These are phyloP conservation scores for Simplicillium sp. DNA, from an alignment of 2,329 filamentous ascomycete species.

Conservation along the genomic window DNA sequence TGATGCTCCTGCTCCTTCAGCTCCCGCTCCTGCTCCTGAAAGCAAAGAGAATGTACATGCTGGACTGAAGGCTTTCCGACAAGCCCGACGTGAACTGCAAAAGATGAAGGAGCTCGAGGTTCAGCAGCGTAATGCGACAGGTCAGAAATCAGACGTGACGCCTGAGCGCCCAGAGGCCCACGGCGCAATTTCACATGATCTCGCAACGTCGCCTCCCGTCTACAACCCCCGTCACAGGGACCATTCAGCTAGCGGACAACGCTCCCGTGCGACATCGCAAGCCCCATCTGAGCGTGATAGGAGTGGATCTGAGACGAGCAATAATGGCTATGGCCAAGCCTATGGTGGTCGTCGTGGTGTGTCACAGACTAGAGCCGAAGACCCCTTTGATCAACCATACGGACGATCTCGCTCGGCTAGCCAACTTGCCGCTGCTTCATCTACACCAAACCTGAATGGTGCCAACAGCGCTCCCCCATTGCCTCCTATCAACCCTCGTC, in stretches of 20 bases:
- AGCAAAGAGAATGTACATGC: slow-evolving; percentile 35
- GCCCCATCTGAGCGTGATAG: slow-evolving; percentile 36
- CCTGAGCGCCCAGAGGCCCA: slow-evolving; percentile 16
- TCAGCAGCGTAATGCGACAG: slow-evolving; percentile 29
- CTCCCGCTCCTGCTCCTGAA: slow-evolving; percentile 12
- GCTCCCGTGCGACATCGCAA: slow-evolving; percentile 18
- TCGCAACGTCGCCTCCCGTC: slow-evolving; percentile 31
- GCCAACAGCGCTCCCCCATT: slow-evolving; percentile 34
- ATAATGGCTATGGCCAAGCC: slow-evolving; percentile 25
- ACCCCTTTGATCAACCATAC: not conserved
- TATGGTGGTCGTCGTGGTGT: slow-evolving; percentile 5
- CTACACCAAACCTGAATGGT: slow-evolving; percentile 27
- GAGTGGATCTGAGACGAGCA: slow-evolving; percentile 47
- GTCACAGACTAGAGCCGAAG: slow-evolving; percentile 17
- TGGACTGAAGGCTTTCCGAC: slow-evolving; percentile 46
- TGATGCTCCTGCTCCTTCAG: slow-evolving; percentile 5
- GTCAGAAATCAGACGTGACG: slow-evolving; percentile 7
- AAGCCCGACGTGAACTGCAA: slow-evolving; percentile 47
- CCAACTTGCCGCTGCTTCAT: slow-evolving; percentile 19
- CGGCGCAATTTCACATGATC: slow-evolving; percentile 32
- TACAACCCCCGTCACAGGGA: slow-evolving; percentile 22
- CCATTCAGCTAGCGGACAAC: slow-evolving; percentile 12
- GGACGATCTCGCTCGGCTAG: slow-evolving; percentile 26
- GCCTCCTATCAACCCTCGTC: slow-evolving; percentile 50
- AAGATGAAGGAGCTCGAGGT: slow-evolving; percentile 44